Evolutionary conservation across 768 basidiomycete genomes (phyloP).

Genomic region (Hypholoma fasciculare): DNA sequence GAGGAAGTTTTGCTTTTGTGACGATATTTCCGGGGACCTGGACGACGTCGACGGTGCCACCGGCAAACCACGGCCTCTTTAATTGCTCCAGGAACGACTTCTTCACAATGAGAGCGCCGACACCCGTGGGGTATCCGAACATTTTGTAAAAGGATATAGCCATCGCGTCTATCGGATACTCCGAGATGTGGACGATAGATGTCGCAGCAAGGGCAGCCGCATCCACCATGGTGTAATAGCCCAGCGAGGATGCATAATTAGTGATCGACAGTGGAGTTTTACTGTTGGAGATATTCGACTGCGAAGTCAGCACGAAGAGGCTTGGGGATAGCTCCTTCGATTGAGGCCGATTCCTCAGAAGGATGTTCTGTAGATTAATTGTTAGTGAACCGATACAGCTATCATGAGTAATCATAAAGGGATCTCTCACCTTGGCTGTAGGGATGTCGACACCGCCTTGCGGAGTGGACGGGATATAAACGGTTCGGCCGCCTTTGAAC

Average conservation of each 20-base stretch:
- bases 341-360: constrained; percentile 50
- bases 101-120: constrained; percentile 77
- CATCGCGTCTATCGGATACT: constrained; percentile 77
- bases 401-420: neutral
- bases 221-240: constrained; percentile 77
- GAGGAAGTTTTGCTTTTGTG: constrained; percentile 54
- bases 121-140: constrained; percentile 86
- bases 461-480: constrained; percentile 64
- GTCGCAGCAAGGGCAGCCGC: constrained; percentile 81
- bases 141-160: constrained; percentile 88
- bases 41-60: constrained; percentile 80
- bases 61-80: constrained; percentile 81
- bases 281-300: constrained; percentile 80
- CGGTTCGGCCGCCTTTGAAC: constrained; percentile 52
- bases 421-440: constrained; percentile 56
- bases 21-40: constrained; percentile 77
- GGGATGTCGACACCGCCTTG: constrained; percentile 64
- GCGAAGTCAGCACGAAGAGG: constrained; percentile 75
- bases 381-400: constrained; percentile 23
- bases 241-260: constrained; percentile 61
- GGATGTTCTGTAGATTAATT: constrained; percentile 42
- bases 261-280: constrained; percentile 70
- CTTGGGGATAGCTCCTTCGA: constrained; percentile 46
- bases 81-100: constrained; percentile 62
- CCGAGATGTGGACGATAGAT: constrained; percentile 62